Percentiles rank a stretch among this genome's conserved stretches.
These are phyloP conservation scores for Amborella trichopoda DNA, from an alignment of 164 flowering plant genomes.

Conservation along the genomic window DNA sequence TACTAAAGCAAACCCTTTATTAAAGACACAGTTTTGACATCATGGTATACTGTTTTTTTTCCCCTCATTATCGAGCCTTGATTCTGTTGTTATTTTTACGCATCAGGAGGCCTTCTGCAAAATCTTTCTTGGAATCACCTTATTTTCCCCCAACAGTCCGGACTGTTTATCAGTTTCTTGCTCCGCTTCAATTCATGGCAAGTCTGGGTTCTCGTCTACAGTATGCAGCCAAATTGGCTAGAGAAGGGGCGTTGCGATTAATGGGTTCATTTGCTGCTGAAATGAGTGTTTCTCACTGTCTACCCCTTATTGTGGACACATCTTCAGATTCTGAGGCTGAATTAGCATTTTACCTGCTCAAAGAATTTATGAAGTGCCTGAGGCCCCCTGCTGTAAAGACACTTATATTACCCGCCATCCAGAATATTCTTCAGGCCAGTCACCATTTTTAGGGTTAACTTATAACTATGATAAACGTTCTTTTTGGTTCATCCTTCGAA, in stretches of 20 bases:
- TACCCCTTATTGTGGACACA: constrained; percentile 41
- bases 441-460: constrained; percentile 9
- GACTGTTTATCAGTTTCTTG: constrained; percentile 70
- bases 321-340: constrained; percentile 65
- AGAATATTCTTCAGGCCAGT: constrained; percentile 90
- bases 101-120: constrained; percentile 86
- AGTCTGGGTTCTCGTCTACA: constrained; percentile 52
- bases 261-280: constrained; percentile 90
- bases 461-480: neutral
- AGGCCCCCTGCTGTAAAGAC: constrained; percentile 50
- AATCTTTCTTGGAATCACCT: constrained; percentile 78
- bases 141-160: constrained; percentile 60
- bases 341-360: constrained; percentile 51
- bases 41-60: no score
- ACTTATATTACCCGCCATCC: constrained; percentile 56
- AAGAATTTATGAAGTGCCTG: constrained; percentile 68
- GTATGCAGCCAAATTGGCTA: constrained; percentile 75
- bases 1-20: no score
- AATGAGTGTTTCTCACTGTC: constrained; percentile 77
- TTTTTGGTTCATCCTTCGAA: no score
- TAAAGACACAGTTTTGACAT: no score
- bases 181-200: constrained; percentile 74
- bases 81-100: constrained; percentile 1
- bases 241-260: constrained; percentile 62
- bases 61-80: neutral